phyloP scores from a whole-genome alignment of 2,329 filamentous ascomycete species.

The Ceratocystis smalleyi region DNA sequence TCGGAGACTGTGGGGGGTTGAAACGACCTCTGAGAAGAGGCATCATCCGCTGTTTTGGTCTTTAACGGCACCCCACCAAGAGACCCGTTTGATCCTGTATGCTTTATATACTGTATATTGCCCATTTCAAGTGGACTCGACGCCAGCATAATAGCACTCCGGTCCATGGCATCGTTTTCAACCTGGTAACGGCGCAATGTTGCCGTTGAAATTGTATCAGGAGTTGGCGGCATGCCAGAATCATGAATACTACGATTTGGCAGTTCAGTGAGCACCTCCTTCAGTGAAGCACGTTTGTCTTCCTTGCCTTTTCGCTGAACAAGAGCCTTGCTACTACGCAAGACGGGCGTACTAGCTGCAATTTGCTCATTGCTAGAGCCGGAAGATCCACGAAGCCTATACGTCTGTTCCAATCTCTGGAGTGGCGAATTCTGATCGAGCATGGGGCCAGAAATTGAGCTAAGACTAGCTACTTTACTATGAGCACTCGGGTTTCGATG shows the following conservation, averaged over 20 bases:
- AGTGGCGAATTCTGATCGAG: slow-evolving; percentile 34
- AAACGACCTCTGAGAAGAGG: slow-evolving; percentile 14
- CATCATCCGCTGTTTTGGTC: neutral
- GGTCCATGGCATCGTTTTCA: slow-evolving; percentile 30
- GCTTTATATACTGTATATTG: slow-evolving; percentile 13
- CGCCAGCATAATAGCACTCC: slow-evolving; percentile 8
- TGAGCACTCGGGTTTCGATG: slow-evolving; percentile 6
- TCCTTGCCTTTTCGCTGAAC: slow-evolving; percentile 20
- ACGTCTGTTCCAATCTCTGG: slow-evolving; percentile 31
- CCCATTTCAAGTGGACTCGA: neutral
- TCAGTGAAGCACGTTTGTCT: slow-evolving; percentile 34
- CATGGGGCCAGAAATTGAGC: slow-evolving; percentile 30
- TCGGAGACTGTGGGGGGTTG: slow-evolving; percentile 24
- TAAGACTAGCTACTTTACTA: slow-evolving; percentile 18
- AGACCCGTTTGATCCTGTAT: slow-evolving; percentile 13
- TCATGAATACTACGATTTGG: slow-evolving; percentile 29
- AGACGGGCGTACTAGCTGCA: slow-evolving; percentile 18
- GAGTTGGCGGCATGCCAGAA: slow-evolving; percentile 39
- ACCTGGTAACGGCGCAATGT: slow-evolving; percentile 36
- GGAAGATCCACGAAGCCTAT: slow-evolving; percentile 17
- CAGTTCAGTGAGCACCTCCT: slow-evolving; percentile 34
- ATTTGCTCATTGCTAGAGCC: slow-evolving; percentile 20
- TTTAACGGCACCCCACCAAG: slow-evolving; percentile 14
- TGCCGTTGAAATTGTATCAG: slow-evolving; percentile 43
- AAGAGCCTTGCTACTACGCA: slow-evolving; percentile 23